Evolutionary conservation across 2,329 filamentous ascomycete genomes (phyloP).

Genomic region (Scortechinia acanthostroma): DNA sequence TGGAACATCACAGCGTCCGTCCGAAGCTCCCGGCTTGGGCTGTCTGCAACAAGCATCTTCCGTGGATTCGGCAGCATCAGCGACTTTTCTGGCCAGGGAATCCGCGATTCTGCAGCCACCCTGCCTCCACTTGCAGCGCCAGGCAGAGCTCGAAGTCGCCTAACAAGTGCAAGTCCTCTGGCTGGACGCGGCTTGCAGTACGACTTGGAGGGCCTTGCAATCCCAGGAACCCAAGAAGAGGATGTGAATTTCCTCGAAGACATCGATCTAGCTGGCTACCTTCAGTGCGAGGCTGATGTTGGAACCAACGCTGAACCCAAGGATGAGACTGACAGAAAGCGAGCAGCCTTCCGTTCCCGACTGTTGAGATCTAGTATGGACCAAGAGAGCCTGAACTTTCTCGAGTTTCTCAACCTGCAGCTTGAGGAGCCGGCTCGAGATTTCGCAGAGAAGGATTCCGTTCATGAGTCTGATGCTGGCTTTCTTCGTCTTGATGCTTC

Average conservation of each 20-base stretch:
- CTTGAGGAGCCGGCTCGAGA: conserved; percentile 21
- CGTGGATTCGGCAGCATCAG: conserved; percentile 29
- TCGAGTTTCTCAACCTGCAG: conserved; percentile 43
- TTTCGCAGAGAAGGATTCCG: conserved; percentile 17
- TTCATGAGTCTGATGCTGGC: conserved; percentile 8
- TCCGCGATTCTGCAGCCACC: conserved; percentile 16
- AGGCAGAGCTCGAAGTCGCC: conserved; percentile 34
- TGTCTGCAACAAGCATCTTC: conserved; percentile 10
- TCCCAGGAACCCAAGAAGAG: not conserved
- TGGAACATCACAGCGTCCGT: conserved; percentile 57
- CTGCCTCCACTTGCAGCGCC: conserved; percentile 7
- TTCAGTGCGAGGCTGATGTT: conserved; percentile 37
- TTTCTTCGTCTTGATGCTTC: too few relatives aligned
- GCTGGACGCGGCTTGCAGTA: conserved; percentile 33
- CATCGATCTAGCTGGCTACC: conserved; percentile 9
- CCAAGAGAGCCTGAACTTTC: conserved; percentile 53
- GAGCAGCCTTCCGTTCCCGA: too few relatives aligned
- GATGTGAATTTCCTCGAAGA: not conserved
- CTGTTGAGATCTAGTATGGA: too few relatives aligned
- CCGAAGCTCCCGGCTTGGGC: conserved; percentile 34
- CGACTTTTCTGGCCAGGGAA: conserved; percentile 16
- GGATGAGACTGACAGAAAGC: conserved; percentile 28
- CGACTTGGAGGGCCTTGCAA: not conserved
- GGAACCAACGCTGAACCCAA: too few relatives aligned
- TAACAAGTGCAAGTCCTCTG: conserved; percentile 54